phyloP scores from a whole-genome alignment of 768 basidiomycete genomes.

The Suillus discolor region DNA sequence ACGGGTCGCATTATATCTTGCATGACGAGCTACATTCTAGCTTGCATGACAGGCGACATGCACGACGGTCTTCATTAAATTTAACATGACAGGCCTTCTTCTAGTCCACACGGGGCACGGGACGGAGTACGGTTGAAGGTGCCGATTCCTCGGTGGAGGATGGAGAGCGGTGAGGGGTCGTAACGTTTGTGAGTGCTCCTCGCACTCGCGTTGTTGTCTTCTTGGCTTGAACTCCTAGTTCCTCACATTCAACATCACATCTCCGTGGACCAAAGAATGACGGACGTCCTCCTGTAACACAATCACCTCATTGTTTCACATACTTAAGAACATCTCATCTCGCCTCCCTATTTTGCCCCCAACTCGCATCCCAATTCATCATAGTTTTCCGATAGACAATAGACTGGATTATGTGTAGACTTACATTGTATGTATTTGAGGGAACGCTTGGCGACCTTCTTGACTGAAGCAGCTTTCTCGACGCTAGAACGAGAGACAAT shows the following conservation, averaged over 20 bases:
- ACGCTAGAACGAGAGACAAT: too few relatives aligned
- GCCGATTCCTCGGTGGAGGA: conserved; percentile 2
- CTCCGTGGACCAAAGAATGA: background rate
- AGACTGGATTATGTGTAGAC: background rate
- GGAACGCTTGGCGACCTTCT: too few relatives aligned
- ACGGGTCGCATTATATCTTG: too few relatives aligned
- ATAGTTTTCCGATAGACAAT: background rate
- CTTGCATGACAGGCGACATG: too few relatives aligned
- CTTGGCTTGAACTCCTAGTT: background rate
- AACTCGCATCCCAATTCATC: background rate
- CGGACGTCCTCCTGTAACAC: too few relatives aligned
- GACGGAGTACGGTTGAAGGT: background rate
- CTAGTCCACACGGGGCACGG: background rate
- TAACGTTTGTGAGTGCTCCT: background rate
- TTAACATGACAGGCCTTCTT: background rate
- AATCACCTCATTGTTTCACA: background rate
- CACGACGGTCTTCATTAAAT: background rate
- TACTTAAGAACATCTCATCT: background rate
- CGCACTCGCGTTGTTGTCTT: background rate
- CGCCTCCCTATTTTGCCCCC: background rate
- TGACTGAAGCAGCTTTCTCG: too few relatives aligned
- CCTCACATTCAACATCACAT: background rate
- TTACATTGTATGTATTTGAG: background rate
- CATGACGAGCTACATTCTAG: background rate
- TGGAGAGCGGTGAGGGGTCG: background rate